Evolutionary conservation across 352 stramenopile genomes (phyloP).

Genomic region (Globisporangium heterothallicum): DNA sequence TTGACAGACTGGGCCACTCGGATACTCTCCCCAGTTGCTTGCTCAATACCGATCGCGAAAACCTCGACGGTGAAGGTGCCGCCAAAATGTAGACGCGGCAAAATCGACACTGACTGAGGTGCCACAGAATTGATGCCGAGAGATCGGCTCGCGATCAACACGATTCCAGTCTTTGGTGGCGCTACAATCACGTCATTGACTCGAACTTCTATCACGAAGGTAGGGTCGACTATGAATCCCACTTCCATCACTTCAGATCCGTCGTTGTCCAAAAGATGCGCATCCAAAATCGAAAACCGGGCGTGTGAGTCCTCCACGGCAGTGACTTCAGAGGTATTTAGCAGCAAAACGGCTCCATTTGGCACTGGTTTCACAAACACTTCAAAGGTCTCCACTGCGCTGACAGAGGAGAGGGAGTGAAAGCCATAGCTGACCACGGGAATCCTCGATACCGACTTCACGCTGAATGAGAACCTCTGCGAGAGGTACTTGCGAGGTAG

Average conservation of each 20-base stretch:
- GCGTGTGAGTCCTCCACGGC: conserved; percentile 28
- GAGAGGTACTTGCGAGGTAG: conserved; percentile 27
- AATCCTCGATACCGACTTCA: conserved; percentile 25
- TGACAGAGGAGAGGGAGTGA: conserved; percentile 21
- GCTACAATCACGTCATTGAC: conserved; percentile 23
- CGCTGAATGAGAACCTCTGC: conserved; percentile 32
- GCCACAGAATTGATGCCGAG: background rate
- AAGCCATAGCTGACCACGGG: conserved; percentile 10
- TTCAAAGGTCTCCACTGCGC: conserved; percentile 20
- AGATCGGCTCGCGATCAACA: conserved; percentile 1
- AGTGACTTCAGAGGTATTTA: conserved; percentile 24
- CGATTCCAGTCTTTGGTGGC: conserved; percentile 6
- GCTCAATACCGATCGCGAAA: conserved; percentile 18
- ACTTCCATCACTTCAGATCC: conserved; percentile 50
- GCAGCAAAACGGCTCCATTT: conserved; percentile 26
- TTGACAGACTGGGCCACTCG: conserved; percentile 18
- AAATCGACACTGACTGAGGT: conserved; percentile 16
- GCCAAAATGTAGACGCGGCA: conserved; percentile 30
- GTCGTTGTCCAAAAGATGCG: conserved; percentile 33
- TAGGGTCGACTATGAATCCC: conserved; percentile 22
- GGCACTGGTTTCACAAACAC: conserved; percentile 30
- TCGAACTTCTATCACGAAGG: conserved; percentile 22
- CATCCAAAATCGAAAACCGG: conserved; percentile 30
- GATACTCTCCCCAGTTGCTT: conserved; percentile 18
- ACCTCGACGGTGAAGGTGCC: conserved; percentile 30